phyloP scores from a whole-genome alignment of 2,329 filamentous ascomycete genomes.

The Aureobasidium sp. region DNA sequence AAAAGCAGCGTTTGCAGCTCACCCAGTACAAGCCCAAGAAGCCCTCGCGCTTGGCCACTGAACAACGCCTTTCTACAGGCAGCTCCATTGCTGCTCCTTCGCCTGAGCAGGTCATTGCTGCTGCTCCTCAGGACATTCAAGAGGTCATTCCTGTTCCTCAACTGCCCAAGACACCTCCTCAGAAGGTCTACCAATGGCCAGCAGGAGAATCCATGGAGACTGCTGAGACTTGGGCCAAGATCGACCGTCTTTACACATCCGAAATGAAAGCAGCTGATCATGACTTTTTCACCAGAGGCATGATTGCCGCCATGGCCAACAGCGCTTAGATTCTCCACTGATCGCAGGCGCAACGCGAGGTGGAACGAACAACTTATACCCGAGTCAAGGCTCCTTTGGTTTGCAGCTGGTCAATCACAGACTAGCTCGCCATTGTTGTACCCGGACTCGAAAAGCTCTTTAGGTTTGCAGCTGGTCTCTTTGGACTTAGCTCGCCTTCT shows the following conservation, averaged over 20 bases:
- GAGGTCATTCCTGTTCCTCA: not conserved
- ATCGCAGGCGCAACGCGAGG: not conserved
- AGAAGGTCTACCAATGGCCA: not conserved
- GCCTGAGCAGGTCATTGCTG: not conserved
- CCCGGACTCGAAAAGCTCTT: not conserved
- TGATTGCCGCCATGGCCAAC: not conserved
- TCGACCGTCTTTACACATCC: not conserved
- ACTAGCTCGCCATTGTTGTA: not conserved
- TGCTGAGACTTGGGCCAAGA: not conserved
- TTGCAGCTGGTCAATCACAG: constrained; percentile 2
- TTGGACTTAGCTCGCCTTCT: not conserved
- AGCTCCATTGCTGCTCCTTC: constrained; percentile 5
- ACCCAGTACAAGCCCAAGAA: constrained; percentile 35
- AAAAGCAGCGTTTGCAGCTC: constrained; percentile 11
- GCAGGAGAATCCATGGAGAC: not conserved
- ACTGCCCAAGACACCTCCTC: not conserved
- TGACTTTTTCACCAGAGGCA: not conserved
- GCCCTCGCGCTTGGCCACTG: constrained; percentile 36
- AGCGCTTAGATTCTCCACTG: not conserved
- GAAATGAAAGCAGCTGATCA: not conserved
- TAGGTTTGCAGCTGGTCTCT: not conserved
- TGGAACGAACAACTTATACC: not conserved
- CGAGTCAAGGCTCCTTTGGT: not conserved
- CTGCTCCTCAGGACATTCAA: not conserved
- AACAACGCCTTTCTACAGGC: constrained; percentile 21